A percentile compares a stretch with the other conserved stretches of the same genome.
These are phyloP conservation scores for Phytophthora pistaciae DNA, from an alignment of 352 stramenopile species.

Conservation along the genomic window DNA sequence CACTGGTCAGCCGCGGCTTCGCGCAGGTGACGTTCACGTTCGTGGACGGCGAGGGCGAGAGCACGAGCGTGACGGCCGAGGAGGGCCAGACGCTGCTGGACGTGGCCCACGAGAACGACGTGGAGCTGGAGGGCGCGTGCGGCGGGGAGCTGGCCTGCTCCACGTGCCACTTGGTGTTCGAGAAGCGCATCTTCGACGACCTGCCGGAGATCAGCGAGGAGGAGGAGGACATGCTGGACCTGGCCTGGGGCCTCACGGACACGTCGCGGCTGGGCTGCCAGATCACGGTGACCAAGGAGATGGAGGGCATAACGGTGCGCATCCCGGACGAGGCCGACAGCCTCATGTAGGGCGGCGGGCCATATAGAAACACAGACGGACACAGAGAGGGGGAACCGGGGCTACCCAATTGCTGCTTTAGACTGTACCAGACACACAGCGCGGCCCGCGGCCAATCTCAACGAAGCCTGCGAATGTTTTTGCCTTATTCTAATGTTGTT, in stretches of 20 bases:
- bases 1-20: slow-evolving; percentile 19
- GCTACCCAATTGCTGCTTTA: neutral
- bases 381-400: slow-evolving; percentile 1
- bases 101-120: slow-evolving; percentile 93
- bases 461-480: slow-evolving; percentile 2
- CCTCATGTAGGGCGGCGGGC: slow-evolving; percentile 74
- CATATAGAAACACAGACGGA: slow-evolving; percentile 21
- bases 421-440: neutral
- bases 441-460: neutral
- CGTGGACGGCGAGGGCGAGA: slow-evolving; percentile 80
- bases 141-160: slow-evolving; percentile 94
- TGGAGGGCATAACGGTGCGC: slow-evolving; percentile 88
- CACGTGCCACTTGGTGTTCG: slow-evolving; percentile 94
- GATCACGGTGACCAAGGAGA: slow-evolving; percentile 88
- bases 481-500: neutral
- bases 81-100: slow-evolving; percentile 89
- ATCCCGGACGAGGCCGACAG: slow-evolving; percentile 92
- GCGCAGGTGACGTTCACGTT: slow-evolving; percentile 83
- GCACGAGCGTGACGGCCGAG: slow-evolving; percentile 72
- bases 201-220: slow-evolving; percentile 92
- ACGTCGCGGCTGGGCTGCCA: slow-evolving; percentile 94
- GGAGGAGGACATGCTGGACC: slow-evolving; percentile 96
- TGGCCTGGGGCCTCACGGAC: slow-evolving; percentile 94
- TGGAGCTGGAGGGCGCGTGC: slow-evolving; percentile 95
- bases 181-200: slow-evolving; percentile 89